phyloP scores from a whole-genome alignment of 805 yeast species.

The Metschnikowia lochheadii region DNA sequence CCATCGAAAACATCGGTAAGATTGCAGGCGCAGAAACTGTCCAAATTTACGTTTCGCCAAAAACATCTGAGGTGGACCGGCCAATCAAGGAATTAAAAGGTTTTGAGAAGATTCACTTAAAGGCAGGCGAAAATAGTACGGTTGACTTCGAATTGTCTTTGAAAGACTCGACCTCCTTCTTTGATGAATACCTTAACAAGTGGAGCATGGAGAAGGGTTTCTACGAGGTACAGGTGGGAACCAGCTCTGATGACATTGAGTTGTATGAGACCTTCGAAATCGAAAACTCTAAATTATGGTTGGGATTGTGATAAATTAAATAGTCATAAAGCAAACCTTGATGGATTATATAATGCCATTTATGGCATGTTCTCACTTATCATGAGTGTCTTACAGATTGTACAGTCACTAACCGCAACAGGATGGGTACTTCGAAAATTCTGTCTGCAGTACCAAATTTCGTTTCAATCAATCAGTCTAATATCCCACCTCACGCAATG shows the following conservation, averaged over 20 bases:
- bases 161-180: constrained; percentile 53
- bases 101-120: constrained; percentile 46
- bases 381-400: no score
- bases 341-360: neutral
- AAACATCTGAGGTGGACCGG: constrained; percentile 39
- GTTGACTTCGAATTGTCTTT: constrained; percentile 38
- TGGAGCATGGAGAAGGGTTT: constrained; percentile 53
- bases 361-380: neutral
- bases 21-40: constrained; percentile 51
- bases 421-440: no score
- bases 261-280: constrained; percentile 7
- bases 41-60: constrained; percentile 48
- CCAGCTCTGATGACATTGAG: constrained; percentile 29
- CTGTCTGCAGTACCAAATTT: neutral
- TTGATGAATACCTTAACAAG: constrained; percentile 43
- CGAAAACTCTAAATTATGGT: constrained; percentile 10
- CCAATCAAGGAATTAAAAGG: constrained; percentile 61
- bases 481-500: no score
- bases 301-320: constrained; percentile 9
- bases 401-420: no score
- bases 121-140: constrained; percentile 40
- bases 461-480: no score
- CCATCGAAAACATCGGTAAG: constrained; percentile 47
- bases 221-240: constrained; percentile 47
- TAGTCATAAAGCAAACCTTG: neutral